phyloP scores from a whole-genome alignment of 2,329 filamentous ascomycete genomes.

The Pestalotiopsis sp. region DNA sequence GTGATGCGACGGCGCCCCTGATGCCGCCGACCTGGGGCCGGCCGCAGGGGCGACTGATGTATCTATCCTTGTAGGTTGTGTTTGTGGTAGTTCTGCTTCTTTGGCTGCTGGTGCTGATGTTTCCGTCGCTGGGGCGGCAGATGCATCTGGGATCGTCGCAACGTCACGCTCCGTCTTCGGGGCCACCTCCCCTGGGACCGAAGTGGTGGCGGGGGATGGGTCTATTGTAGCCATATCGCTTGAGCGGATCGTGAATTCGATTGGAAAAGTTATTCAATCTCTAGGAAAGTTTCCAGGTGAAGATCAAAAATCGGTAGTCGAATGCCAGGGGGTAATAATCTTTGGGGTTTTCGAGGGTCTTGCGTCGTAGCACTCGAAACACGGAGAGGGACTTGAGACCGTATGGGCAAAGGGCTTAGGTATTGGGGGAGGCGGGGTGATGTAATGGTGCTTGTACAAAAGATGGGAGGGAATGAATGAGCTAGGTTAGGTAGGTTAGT shows the following conservation, averaged over 20 bases:
- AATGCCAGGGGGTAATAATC: neutral
- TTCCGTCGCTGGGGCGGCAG: neutral
- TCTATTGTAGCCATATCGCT: neutral
- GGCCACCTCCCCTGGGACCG: neutral
- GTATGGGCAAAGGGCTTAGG: neutral
- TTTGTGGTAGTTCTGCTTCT: too few species aligned
- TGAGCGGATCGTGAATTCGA: neutral
- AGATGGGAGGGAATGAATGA: neutral
- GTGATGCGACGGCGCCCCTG: neutral
- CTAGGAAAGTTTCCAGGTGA: neutral
- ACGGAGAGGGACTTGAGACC: neutral
- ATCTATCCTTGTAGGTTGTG: neutral
- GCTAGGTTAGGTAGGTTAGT: neutral
- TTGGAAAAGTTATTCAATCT: neutral
- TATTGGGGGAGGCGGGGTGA: neutral
- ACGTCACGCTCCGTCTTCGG: neutral
- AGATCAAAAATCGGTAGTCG: neutral
- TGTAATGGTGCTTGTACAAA: neutral
- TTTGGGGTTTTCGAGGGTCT: neutral
- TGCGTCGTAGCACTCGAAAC: neutral
- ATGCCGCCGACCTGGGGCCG: neutral
- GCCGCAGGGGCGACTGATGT: neutral
- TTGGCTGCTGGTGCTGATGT: neutral
- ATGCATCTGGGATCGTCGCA: neutral
- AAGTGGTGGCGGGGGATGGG: neutral